These are phyloP conservation scores for Cercospora nicotianae DNA, from an alignment of 2,329 filamentous ascomycete species.

Conservation along the genomic window DNA sequence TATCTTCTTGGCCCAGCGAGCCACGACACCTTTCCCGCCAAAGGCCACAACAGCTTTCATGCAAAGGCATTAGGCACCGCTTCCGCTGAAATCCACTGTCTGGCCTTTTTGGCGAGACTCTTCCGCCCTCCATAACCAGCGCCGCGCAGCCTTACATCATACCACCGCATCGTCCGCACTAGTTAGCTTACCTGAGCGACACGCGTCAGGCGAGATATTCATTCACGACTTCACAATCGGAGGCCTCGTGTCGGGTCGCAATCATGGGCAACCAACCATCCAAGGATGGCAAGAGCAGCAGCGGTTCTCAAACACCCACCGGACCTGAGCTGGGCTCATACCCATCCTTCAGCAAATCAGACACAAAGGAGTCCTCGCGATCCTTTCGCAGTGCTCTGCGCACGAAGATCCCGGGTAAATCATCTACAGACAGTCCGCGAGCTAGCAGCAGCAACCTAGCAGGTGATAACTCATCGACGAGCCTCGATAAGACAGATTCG, in stretches of 20 bases:
- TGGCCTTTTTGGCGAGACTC: slow-evolving; percentile 48
- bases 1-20: slow-evolving; percentile 9
- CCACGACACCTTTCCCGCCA: slow-evolving; percentile 14
- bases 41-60: slow-evolving; percentile 33
- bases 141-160: neutral
- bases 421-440: slow-evolving; percentile 72
- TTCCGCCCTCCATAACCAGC: slow-evolving; percentile 48
- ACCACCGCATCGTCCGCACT: neutral
- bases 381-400: slow-evolving; percentile 79
- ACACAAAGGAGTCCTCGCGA: slow-evolving; percentile 87
- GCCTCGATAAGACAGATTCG: slow-evolving; percentile 67
- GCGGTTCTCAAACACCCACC: slow-evolving; percentile 47
- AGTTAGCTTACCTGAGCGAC: neutral
- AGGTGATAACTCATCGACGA: slow-evolving; percentile 51
- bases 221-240: neutral
- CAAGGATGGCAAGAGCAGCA: slow-evolving; percentile 45
- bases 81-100: slow-evolving; percentile 48
- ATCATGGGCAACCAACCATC: slow-evolving; percentile 76
- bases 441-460: slow-evolving; percentile 64
- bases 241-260: neutral
- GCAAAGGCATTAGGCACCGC: slow-evolving; percentile 28
- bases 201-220: neutral
- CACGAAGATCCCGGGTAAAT: slow-evolving; percentile 80
- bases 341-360: slow-evolving; percentile 86
- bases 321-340: slow-evolving; percentile 74